Evolutionary conservation across 345 rosid species (phyloP).

Genomic region (Carallia pectinifolia): DNA sequence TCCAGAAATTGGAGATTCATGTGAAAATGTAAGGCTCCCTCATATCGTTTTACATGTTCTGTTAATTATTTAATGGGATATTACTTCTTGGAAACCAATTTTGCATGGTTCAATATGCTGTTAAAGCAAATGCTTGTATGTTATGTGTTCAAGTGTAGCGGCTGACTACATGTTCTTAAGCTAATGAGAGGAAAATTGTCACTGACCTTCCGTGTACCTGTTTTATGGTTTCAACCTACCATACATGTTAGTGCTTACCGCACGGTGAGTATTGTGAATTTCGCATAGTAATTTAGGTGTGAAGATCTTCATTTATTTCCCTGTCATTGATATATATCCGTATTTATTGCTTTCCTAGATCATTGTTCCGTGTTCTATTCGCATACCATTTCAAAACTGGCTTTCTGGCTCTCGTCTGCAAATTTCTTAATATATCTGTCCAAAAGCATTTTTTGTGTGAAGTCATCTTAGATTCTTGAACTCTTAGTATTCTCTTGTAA

Average conservation of each 20-base stretch:
- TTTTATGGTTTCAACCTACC: not conserved
- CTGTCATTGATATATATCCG: too few relatives aligned
- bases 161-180: too few relatives aligned
- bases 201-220: not conserved
- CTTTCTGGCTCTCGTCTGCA: not conserved
- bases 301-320: not conserved
- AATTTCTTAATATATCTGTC: too few relatives aligned
- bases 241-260: not conserved
- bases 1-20: conserved; percentile 55
- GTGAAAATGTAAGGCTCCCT: conserved; percentile 65
- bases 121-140: not conserved
- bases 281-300: too few relatives aligned
- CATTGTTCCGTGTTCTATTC: not conserved
- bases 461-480: not conserved
- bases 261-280: not conserved
- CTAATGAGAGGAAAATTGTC: not conserved
- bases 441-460: too few relatives aligned
- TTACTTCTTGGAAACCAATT: not conserved
- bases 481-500: not conserved
- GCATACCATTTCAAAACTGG: not conserved
- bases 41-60: not conserved
- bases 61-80: not conserved
- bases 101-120: not conserved
- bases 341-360: not conserved
- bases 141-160: not conserved